phyloP scores from a whole-genome alignment of 768 basidiomycete genomes.

The Exsudoporus frostii region DNA sequence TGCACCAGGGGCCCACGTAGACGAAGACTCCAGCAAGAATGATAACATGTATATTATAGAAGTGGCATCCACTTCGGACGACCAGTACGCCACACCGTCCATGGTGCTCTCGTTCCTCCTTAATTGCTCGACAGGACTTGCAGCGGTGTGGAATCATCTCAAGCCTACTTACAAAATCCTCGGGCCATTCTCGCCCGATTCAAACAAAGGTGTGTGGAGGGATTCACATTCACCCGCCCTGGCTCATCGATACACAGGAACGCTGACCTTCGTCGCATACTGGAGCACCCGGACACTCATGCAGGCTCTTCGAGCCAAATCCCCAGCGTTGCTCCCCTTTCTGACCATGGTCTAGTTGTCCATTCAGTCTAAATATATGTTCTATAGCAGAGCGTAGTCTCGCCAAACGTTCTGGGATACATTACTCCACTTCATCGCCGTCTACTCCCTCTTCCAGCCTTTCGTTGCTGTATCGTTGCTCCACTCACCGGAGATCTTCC shows the following conservation, averaged over 20 bases:
- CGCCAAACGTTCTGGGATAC: neutral
- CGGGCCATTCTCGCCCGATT: conserved; percentile 56
- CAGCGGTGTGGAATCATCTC: conserved; percentile 27
- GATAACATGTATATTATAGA: conserved; percentile 76
- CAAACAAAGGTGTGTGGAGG: conserved; percentile 54
- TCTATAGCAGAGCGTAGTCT: conserved; percentile 7
- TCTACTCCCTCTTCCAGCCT: conserved; percentile 36
- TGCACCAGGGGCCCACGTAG: conserved; percentile 67
- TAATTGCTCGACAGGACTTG: conserved; percentile 2
- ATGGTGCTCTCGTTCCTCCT: neutral
- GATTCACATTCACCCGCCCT: neutral
- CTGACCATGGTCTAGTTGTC: neutral
- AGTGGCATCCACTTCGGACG: conserved; percentile 50
- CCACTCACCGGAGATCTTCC: conserved; percentile 19
- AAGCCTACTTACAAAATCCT: conserved; percentile 37
- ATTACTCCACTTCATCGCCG: conserved; percentile 24
- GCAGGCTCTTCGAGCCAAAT: conserved; percentile 2
- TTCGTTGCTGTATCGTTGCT: conserved; percentile 29
- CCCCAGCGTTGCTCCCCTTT: conserved; percentile 12
- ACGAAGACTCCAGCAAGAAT: conserved; percentile 48
- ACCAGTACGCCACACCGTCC: conserved; percentile 33
- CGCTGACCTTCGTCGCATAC: conserved; percentile 49
- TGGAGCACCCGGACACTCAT: conserved; percentile 45
- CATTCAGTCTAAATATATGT: neutral
- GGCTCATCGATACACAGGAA: conserved; percentile 39